These are phyloP conservation scores for Tylopilus vinaceipallidus DNA, from an alignment of 768 basidiomycete species.

Conservation along the genomic window DNA sequence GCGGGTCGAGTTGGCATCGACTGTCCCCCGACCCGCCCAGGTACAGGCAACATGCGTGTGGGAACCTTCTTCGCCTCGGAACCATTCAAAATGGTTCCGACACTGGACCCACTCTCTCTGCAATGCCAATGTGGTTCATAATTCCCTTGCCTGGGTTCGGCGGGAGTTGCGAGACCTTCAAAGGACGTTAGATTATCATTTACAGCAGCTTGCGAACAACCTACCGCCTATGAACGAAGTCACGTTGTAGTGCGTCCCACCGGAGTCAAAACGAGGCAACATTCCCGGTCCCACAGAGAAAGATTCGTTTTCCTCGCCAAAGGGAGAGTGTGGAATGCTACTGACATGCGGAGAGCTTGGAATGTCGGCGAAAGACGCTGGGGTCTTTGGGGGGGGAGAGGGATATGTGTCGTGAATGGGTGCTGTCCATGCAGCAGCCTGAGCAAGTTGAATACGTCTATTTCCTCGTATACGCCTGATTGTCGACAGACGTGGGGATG, in stretches of 20 bases:
- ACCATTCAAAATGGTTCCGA: not conserved
- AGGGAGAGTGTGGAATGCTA: constrained; percentile 19
- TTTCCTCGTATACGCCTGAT: constrained; percentile 24
- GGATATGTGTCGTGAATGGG: constrained; percentile 1
- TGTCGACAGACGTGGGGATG: constrained; percentile 6
- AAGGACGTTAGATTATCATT: constrained; percentile 3
- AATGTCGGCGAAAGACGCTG: constrained; percentile 22
- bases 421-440: constrained; percentile 4
- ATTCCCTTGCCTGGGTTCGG: constrained; percentile 9
- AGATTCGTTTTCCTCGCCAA: constrained; percentile 10
- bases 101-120: constrained; percentile 3
- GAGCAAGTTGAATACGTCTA: constrained; percentile 19
- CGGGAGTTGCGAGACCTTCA: constrained; percentile 36
- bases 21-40: not conserved
- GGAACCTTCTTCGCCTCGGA: not conserved
- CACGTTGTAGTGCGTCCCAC: constrained; percentile 62
- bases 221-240: constrained; percentile 67
- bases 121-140: constrained; percentile 5
- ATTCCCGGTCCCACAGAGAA: constrained; percentile 15
- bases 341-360: constrained; percentile 15
- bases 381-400: constrained; percentile 27
- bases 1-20: constrained; percentile 1
- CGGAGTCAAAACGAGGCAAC: constrained; percentile 36
- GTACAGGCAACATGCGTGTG: not conserved
- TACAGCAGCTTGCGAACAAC: constrained; percentile 13